phyloP scores from a whole-genome alignment of 495 filamentous ascomycete genomes.

The Podospora tetraspora region DNA sequence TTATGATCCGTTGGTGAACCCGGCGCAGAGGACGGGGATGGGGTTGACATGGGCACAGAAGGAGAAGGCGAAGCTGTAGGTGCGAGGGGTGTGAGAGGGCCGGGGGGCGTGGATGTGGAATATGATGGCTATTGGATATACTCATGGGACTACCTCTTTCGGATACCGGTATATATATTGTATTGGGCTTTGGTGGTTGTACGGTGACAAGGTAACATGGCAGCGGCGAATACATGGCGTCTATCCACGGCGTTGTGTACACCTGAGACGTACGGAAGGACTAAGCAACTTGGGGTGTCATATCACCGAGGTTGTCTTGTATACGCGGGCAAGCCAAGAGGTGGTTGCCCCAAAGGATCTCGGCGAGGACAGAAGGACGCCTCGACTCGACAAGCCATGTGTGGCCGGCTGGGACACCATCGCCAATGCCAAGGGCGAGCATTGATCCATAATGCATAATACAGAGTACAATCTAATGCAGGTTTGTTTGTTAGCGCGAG shows the following conservation, averaged over 20 bases:
- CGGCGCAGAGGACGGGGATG: conserved; percentile 33
- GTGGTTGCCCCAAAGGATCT: not conserved
- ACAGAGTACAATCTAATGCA: too few relatives aligned
- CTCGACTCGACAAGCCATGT: not conserved
- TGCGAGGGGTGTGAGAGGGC: not conserved
- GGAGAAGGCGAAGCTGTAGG: conserved; percentile 27
- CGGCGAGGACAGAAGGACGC: not conserved
- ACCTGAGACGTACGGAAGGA: not conserved
- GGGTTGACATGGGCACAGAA: conserved; percentile 11
- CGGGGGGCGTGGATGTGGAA: not conserved
- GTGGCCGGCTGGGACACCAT: not conserved
- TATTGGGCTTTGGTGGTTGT: not conserved
- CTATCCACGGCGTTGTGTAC: not conserved
- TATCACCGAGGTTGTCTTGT: not conserved
- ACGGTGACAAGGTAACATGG: not conserved
- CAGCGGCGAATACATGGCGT: not conserved
- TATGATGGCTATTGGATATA: not conserved
- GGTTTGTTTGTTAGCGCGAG: too few relatives aligned
- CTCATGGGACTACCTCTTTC: not conserved
- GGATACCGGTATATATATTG: not conserved
- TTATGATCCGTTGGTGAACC: conserved; percentile 42
- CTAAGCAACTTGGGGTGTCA: not conserved
- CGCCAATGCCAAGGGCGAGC: not conserved
- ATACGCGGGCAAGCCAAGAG: not conserved
- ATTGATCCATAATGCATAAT: too few relatives aligned